Conservation (phyloP, 495 filamentous ascomycete species). For the Articulospora tetracladia region DNA sequence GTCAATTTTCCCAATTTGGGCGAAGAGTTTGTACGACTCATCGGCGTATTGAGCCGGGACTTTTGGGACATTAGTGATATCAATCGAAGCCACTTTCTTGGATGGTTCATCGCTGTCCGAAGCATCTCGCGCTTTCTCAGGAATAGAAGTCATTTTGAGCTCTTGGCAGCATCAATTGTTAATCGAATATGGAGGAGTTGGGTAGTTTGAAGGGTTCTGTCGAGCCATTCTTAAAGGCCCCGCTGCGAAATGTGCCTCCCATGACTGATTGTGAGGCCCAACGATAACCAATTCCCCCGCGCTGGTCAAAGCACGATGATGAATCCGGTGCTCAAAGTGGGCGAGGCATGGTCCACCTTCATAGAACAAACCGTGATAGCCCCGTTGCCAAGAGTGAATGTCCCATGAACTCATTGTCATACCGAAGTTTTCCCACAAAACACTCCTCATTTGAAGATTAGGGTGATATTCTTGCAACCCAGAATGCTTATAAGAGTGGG, state of each 20-base stretch:
- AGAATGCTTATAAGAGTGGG: neutral
- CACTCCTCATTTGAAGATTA: neutral
- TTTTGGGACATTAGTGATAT: constrained; percentile 22
- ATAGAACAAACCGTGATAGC: neutral
- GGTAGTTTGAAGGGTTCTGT: neutral
- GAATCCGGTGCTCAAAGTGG: neutral
- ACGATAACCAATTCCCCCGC: no score
- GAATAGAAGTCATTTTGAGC: neutral
- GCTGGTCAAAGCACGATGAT: neutral
- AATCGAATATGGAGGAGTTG: neutral
- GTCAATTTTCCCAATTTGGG: constrained; percentile 31
- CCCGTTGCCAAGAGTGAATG: neutral
- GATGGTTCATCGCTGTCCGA: neutral
- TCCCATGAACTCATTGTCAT: neutral
- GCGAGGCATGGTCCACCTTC: neutral
- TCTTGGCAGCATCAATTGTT: neutral
- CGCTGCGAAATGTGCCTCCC: no score
- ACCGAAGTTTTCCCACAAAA: neutral
- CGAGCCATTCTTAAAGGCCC: no score
- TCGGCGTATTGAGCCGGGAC: constrained; percentile 37
- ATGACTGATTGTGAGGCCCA: no score
- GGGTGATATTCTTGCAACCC: no score
- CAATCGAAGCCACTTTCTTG: constrained; percentile 5
- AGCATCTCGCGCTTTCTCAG: constrained; percentile 7
- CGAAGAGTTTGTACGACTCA: constrained; percentile 41